A percentile compares a stretch with the other conserved stretches of the same genome.
phyloP scores from a whole-genome alignment of 345 rosid species.

The Brassica cretica region DNA sequence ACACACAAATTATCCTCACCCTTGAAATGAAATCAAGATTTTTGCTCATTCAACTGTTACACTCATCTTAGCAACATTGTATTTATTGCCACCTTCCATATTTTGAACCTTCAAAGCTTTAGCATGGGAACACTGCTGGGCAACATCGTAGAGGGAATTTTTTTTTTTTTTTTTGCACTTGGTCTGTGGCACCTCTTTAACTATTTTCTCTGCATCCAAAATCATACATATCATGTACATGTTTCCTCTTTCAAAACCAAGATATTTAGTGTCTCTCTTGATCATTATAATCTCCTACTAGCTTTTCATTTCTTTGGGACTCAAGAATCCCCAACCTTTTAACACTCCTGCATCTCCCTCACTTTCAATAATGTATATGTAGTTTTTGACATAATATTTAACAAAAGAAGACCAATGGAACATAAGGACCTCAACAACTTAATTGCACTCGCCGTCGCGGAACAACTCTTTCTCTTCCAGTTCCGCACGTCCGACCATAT shows the following conservation, averaged over 20 bases:
- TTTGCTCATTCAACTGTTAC: conserved; percentile 15
- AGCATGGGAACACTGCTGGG: conserved; percentile 76
- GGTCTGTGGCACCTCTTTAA: conserved; percentile 86
- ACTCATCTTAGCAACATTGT: conserved; percentile 9
- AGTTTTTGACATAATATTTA: too few relatives aligned
- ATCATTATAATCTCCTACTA: conserved; percentile 57
- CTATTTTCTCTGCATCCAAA: conserved; percentile 54
- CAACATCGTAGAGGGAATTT: conserved; percentile 61
- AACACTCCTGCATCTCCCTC: too few relatives aligned
- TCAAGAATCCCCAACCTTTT: too few relatives aligned
- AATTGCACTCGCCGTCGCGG: too few relatives aligned
- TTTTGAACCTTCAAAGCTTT: conserved; percentile 13
- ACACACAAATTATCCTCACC: conserved; percentile 33
- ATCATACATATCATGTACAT: conserved; percentile 53
- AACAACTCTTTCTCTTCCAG: too few relatives aligned
- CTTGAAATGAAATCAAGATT: conserved; percentile 38
- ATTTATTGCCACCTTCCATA: conserved; percentile 10
- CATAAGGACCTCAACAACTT: too few relatives aligned
- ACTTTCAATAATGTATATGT: too few relatives aligned
- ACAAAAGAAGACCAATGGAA: too few relatives aligned
- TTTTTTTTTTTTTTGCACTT: conserved; percentile 52
- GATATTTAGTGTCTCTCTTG: conserved; percentile 55
- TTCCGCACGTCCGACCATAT: too few relatives aligned
- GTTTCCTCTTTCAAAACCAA: conserved; percentile 62
- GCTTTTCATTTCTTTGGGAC: too few relatives aligned